Percentiles rank a stretch among this genome's conserved stretches.
phyloP scores from a whole-genome alignment of 2,329 filamentous ascomycete species.

The Periconia sp. region DNA sequence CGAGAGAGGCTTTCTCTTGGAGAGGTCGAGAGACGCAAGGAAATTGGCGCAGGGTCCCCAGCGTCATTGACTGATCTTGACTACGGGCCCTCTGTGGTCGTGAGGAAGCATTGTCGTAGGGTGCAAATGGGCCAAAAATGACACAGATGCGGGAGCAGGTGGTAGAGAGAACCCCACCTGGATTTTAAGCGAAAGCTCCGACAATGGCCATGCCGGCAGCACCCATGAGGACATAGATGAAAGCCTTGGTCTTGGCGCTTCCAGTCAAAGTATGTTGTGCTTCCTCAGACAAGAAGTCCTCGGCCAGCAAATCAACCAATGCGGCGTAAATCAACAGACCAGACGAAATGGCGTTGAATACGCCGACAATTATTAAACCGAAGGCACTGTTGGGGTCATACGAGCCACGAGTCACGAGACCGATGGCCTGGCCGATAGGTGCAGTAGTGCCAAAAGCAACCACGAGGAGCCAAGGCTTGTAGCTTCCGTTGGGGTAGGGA shows the following conservation, averaged over 20 bases:
- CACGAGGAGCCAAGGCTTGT: slow-evolving; percentile 63
- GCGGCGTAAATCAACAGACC: slow-evolving; percentile 65
- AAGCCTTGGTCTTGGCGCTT: slow-evolving; percentile 57
- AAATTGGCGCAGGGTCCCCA: background rate
- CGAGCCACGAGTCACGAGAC: slow-evolving; percentile 56
- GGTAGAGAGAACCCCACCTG: background rate
- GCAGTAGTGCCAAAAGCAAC: slow-evolving; percentile 65
- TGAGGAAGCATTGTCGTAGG: background rate
- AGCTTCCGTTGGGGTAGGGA: slow-evolving; percentile 58
- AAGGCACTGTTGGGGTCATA: slow-evolving; percentile 67
- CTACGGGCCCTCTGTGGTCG: background rate
- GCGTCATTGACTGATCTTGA: background rate
- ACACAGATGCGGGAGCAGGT: background rate
- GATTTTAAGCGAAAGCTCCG: slow-evolving; percentile 39
- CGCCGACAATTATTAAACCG: slow-evolving; percentile 64
- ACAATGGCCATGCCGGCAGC: slow-evolving; percentile 42
- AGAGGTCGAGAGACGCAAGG: slow-evolving; percentile 1
- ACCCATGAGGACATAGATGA: slow-evolving; percentile 45
- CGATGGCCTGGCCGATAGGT: slow-evolving; percentile 66
- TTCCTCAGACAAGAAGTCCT: slow-evolving; percentile 63
- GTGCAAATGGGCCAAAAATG: background rate
- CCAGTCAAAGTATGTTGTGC: slow-evolving; percentile 51
- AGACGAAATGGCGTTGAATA: slow-evolving; percentile 67
- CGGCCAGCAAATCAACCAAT: slow-evolving; percentile 64
- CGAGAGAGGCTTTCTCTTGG: background rate